Percentiles rank a stretch among this genome's conserved stretches.
phyloP scores from a whole-genome alignment of 1,284 basidiomycete species.

The Ceratobasidium sp. region DNA sequence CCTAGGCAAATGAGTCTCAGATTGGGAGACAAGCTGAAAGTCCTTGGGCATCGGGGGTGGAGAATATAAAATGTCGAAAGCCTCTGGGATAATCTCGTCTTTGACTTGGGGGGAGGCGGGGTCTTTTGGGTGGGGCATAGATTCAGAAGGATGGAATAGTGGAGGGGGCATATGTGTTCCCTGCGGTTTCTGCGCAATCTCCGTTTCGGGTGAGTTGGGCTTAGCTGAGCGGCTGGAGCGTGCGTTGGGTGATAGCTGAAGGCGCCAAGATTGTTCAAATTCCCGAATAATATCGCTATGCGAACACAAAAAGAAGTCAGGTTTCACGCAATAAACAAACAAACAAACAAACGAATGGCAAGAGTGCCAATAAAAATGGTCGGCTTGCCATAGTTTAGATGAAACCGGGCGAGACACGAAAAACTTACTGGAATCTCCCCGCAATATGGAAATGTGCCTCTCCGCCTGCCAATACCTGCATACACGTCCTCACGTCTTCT shows the following conservation, averaged over 20 bases:
- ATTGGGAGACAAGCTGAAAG: too few relatives aligned
- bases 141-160: not conserved
- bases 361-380: too few relatives aligned
- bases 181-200: too few relatives aligned
- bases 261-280: too few relatives aligned
- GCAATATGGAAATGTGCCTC: slow-evolving; percentile 12
- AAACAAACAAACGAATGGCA: too few relatives aligned
- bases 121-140: not conserved
- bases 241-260: not conserved
- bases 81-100: not conserved
- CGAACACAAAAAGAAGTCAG: too few relatives aligned
- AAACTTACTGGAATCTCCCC: slow-evolving; percentile 10
- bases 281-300: too few relatives aligned
- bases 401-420: too few relatives aligned
- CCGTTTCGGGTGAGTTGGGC: not conserved
- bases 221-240: not conserved
- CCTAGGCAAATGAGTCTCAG: too few relatives aligned
- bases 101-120: not conserved
- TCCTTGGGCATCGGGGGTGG: too few relatives aligned
- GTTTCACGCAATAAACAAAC: not conserved
- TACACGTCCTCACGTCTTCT: slow-evolving; percentile 14
- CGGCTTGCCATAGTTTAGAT: too few relatives aligned
- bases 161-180: too few relatives aligned
- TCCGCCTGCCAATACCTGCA: not conserved
- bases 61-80: not conserved